A percentile compares a stretch with the other conserved stretches of the same genome.
Conservation (phyloP, 2,329 filamentous ascomycete genomes). For the Penicillium frequentans region DNA sequence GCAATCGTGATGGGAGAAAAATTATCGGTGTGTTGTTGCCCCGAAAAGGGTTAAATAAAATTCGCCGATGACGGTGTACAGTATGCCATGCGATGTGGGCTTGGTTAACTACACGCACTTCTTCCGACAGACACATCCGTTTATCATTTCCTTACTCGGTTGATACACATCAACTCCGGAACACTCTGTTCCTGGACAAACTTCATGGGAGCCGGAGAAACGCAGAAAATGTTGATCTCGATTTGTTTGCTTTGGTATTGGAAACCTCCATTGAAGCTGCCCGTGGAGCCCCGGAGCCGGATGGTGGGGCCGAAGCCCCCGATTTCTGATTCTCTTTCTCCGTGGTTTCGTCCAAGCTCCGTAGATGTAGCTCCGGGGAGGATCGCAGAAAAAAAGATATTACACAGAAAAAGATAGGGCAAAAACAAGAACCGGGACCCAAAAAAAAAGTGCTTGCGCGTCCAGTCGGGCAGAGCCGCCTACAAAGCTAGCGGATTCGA, state of each 20-base stretch:
- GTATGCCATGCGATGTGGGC: neutral
- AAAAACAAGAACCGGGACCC: neutral
- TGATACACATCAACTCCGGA: neutral
- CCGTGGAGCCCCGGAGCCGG: slow-evolving; percentile 18
- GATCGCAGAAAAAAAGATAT: neutral
- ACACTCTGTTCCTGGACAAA: slow-evolving; percentile 1
- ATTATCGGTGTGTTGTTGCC: neutral
- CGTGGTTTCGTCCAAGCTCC: neutral
- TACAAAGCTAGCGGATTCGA: neutral
- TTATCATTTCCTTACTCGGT: slow-evolving; percentile 4
- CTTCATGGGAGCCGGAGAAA: neutral
- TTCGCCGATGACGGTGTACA: neutral
- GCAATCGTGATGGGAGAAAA: neutral
- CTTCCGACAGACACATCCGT: neutral
- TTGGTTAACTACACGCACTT: neutral
- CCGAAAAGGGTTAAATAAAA: neutral
- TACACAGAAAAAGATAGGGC: neutral
- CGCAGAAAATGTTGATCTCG: neutral
- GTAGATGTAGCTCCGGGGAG: neutral
- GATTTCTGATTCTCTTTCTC: slow-evolving; percentile 1
- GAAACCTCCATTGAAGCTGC: neutral
- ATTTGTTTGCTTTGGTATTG: neutral
- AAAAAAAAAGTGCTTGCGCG: neutral
- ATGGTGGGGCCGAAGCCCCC: slow-evolving; percentile 31
- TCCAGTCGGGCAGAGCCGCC: slow-evolving; percentile 4